Base-by-base conservation (phyloP, 805 yeast species). In the Wickerhamiella cacticola region DNA sequence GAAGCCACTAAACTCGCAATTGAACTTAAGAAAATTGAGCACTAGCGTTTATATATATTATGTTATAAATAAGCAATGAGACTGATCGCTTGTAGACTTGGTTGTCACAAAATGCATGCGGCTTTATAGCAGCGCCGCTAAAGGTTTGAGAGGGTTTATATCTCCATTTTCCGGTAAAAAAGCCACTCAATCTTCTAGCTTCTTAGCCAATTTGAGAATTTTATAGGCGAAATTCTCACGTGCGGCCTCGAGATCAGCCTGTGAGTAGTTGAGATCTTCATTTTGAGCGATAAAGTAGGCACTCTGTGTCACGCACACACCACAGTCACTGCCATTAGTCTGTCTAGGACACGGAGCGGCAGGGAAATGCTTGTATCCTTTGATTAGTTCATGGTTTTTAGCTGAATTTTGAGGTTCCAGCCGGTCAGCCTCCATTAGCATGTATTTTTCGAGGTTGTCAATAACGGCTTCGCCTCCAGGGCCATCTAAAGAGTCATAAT, bases 251-350 rank as follows among this genome's bases (percentile, higher is more conserved):
- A 89, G 87, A 58, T 86, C 94, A 6, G 67, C 63, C 55, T 82
- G 88, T 6, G 75, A 60, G 56, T 78, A 89, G 6, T 63, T 58
- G 34, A 84, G 63, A 4, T 16, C 16, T 22, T 62, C 61, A 4
- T 69, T 73, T 29, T 75, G 65, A 0, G 88, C 65, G 36, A 85
- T 56, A 41, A 72, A 79, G 42, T 77, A 73, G 1, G 83, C 84
- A 41, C 79, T 80, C 48, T 87, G 76, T 62, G 96, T 82, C 2
- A 94, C 75, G 59, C 88, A 92, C 1, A 89, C 94, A 6, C 98
- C 98, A 68, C 98, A 92, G 63, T 92, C 98, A 55, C 62, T 84
- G 0, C 96, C 96, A 59, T 92, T 92, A 23, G 71, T 68, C 61
- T 92, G 98, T 55, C 80, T 84, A 1, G 98, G 97, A 38, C 88